Evolutionary conservation across 805 yeast species (phyloP).

Genomic region (Starmerella cellae): DNA sequence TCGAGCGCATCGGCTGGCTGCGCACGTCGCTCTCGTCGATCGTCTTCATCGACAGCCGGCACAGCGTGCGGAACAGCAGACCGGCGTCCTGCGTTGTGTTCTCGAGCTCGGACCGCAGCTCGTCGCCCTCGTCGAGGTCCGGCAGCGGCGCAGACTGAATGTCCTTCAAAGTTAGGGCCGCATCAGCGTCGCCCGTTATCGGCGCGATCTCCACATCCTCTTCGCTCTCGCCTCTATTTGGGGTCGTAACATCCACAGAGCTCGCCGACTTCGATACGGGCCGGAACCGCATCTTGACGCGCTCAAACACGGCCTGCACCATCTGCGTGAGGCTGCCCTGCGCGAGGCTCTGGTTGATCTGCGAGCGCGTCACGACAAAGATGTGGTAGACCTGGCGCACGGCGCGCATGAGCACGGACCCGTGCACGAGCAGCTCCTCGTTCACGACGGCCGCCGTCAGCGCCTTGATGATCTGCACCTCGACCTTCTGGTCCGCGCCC

Average conservation of each 20-base stretch:
- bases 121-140: conserved; percentile 27
- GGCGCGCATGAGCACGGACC: conserved; percentile 75
- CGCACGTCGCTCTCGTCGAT: conserved; percentile 59
- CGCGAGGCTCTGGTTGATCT: conserved; percentile 82
- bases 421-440: conserved; percentile 74
- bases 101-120: conserved; percentile 45
- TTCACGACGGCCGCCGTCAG: conserved; percentile 76
- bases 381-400: conserved; percentile 88
- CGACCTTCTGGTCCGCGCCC: conserved; percentile 77
- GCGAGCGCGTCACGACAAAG: conserved; percentile 67
- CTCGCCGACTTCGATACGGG: background rate
- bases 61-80: conserved; percentile 84
- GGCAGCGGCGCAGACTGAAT: conserved; percentile 20
- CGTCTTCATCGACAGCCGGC: conserved; percentile 76
- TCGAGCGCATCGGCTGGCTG: conserved; percentile 85
- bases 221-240: background rate
- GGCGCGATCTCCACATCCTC: background rate
- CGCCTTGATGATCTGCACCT: conserved; percentile 85
- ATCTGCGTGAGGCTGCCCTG: conserved; percentile 91
- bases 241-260: background rate
- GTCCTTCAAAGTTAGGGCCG: conserved; percentile 19
- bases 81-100: conserved; percentile 79
- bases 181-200: background rate
- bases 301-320: conserved; percentile 70
- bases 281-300: conserved; percentile 32